Base-by-base conservation (phyloP, 2,329 filamentous ascomycete species). In the Botrytis fabae region DNA sequence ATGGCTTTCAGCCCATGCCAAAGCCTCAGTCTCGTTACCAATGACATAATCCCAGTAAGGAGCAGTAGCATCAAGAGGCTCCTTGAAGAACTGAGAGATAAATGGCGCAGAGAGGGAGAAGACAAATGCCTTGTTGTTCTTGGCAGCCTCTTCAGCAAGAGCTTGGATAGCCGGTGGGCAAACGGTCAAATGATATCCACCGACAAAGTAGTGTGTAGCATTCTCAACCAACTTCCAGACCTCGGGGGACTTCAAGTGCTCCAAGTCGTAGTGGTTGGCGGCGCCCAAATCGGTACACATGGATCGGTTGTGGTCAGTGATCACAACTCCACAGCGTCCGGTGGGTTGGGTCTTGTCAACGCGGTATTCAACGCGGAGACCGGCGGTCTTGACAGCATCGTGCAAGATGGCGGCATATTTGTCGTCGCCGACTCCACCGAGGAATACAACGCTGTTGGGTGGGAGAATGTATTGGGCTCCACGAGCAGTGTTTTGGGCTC, bases 31-130 rank as follows among this genome's bases (percentile, higher is more conserved):
- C 90, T 99, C 96, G 85, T 99, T 99, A 81, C 95, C 95, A 82
- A 99, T 93, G 75, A 98, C 87, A 84, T 95, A 97, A 85, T 98
- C 95, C 87, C 94, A 97, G 89, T 97, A 98, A 44, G 93, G 92
- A 70, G 94, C 87, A 71, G 93, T 92, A 79, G 90, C 91, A 84
- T 97, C 94, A 65, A 99, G 89, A 77, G 90, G 92, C 68, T 98
- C 95, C 88, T 98, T 98, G 92, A 98, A 99, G 89, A 98, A 97
- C 82, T 97, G 92, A 57, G 92, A 86, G 81, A 99, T 97, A 87
- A 99, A 99, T 74, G 96, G 96, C 12, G 96, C 96, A 69, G 94
- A 96, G 75, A 99, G 90, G 78, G 94, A 97, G 79, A 99, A 90
- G 79, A 95, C 90, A 83, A 98, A 97, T 75, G 87, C 87, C 90